Evolutionary conservation across 352 stramenopile genomes (phyloP).

Genomic region (Peronosclerospora sorghi): DNA sequence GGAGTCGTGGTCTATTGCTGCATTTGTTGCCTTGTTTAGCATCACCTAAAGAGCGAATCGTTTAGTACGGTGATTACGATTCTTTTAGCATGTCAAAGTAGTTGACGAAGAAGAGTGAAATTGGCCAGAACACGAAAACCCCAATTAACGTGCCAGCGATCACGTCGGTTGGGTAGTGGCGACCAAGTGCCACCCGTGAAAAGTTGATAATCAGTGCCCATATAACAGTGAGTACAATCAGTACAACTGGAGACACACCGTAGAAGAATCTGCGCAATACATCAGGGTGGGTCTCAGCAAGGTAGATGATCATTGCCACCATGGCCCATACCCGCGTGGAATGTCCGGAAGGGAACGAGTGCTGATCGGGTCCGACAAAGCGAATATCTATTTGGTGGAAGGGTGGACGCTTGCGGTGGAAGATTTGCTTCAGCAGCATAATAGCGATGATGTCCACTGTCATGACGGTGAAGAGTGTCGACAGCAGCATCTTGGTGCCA

Average conservation of each 20-base stretch:
- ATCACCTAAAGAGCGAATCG: no score
- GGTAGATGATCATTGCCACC: conserved; percentile 47
- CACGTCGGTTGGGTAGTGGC: conserved; percentile 77
- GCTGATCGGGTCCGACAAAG: conserved; percentile 74
- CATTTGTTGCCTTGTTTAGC: no score
- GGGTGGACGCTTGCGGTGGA: conserved; percentile 59
- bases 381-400: conserved; percentile 61
- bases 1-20: no score
- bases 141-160: conserved; percentile 52
- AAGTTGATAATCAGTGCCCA: conserved; percentile 71
- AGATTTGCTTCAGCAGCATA: conserved; percentile 64
- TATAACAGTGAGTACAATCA: conserved; percentile 30
- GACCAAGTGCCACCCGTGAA: conserved; percentile 66
- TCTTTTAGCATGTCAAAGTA: conserved; percentile 18
- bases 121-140: conserved; percentile 45
- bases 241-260: conserved; percentile 21
- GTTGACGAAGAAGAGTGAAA: conserved; percentile 29
- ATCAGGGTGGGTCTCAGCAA: conserved; percentile 35
- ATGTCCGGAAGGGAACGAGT: conserved; percentile 80
- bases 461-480: conserved; percentile 27
- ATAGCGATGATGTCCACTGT: conserved; percentile 68
- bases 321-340: conserved; percentile 68
- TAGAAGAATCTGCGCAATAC: conserved; percentile 44
- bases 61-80: not conserved
- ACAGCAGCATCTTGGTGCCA: conserved; percentile 28